Evolutionary conservation across 2,329 filamentous ascomycete species (phyloP).

Genomic region (Claviceps purpurea): DNA sequence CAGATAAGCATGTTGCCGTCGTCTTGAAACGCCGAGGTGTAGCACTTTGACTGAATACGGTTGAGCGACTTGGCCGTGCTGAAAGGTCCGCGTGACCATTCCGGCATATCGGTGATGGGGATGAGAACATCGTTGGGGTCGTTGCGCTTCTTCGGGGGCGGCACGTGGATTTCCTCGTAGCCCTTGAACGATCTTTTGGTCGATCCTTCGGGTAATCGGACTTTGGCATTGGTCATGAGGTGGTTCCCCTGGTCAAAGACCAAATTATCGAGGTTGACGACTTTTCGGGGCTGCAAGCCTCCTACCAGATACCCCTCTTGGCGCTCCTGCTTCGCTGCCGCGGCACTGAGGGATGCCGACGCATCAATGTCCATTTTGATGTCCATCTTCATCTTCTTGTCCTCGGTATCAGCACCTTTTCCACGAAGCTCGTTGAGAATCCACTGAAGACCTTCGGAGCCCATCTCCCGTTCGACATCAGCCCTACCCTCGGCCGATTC

Average conservation of each 20-base stretch:
- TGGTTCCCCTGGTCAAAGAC: conserved; percentile 97
- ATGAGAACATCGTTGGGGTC: conserved; percentile 71
- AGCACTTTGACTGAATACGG: conserved; percentile 91
- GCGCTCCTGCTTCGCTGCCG: conserved; percentile 37
- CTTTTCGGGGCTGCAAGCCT: conserved; percentile 70
- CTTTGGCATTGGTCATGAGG: conserved; percentile 97
- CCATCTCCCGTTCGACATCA: conserved; percentile 80
- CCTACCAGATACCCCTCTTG: conserved; percentile 60
- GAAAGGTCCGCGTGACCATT: conserved; percentile 83
- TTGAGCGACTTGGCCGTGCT: conserved; percentile 79
- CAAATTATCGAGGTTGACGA: conserved; percentile 90
- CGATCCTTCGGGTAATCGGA: conserved; percentile 83
- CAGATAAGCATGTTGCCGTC: conserved; percentile 98
- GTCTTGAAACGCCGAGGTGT: conserved; percentile 75
- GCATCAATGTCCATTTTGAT: conserved; percentile 94
- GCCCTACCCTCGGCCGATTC: conserved; percentile 65
- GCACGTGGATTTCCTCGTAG: conserved; percentile 96
- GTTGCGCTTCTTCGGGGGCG: conserved; percentile 74
- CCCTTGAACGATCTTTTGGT: conserved; percentile 95
- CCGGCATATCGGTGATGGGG: conserved; percentile 75
- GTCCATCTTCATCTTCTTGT: conserved; percentile 56
- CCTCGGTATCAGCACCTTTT: conserved; percentile 46
- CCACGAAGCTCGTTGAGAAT: conserved; percentile 83
- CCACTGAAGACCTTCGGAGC: conserved; percentile 69
- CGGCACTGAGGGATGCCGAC: conserved; percentile 42